Percentiles rank a stretch among this genome's conserved stretches.
Evolutionary conservation across 1,284 basidiomycete genomes (phyloP).

Genomic region (Ustilago trichophora): DNA sequence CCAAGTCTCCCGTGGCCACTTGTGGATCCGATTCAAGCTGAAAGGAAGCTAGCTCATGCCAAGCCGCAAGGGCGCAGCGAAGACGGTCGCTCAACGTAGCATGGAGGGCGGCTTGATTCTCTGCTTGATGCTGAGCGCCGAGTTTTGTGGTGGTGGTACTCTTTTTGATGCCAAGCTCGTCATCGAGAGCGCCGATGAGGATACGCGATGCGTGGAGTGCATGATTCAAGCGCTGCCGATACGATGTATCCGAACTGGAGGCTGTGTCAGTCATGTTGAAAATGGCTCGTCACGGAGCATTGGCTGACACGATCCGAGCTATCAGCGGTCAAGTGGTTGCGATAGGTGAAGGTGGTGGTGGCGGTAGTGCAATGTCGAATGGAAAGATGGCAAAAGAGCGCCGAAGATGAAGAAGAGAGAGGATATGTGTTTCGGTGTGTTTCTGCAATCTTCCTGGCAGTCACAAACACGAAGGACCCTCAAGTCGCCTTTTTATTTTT

Average conservation of each 20-base stretch:
- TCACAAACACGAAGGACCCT: too few relatives aligned
- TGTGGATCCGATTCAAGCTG: constrained; percentile 11
- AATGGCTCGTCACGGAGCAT: neutral
- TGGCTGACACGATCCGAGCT: too few relatives aligned
- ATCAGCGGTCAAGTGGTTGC: too few relatives aligned
- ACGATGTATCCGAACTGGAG: constrained; percentile 21
- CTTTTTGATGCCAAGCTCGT: constrained; percentile 36
- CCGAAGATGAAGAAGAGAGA: neutral
- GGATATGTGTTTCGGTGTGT: constrained; percentile 9
- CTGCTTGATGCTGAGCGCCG: constrained; percentile 13
- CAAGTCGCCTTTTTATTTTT: constrained; percentile 1
- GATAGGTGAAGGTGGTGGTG: too few relatives aligned
- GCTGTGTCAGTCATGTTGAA: constrained; percentile 17
- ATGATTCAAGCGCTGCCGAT: constrained; percentile 33
- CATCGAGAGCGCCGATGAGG: constrained; percentile 27
- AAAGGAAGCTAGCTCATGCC: constrained; percentile 12
- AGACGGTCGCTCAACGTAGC: constrained; percentile 19
- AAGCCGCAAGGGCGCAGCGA: constrained; percentile 8
- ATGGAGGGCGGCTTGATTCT: constrained; percentile 17
- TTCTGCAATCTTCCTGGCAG: constrained; percentile 20
- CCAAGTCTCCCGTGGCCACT: constrained; percentile 31
- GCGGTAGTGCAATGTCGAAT: too few relatives aligned
- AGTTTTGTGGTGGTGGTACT: constrained; percentile 20
- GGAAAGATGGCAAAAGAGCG: too few relatives aligned
- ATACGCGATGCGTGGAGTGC: constrained; percentile 34